Percentiles rank a stretch among this genome's conserved stretches.
These are phyloP conservation scores for Castanea sativa DNA, from an alignment of 306 rosid species.

Conservation along the genomic window DNA sequence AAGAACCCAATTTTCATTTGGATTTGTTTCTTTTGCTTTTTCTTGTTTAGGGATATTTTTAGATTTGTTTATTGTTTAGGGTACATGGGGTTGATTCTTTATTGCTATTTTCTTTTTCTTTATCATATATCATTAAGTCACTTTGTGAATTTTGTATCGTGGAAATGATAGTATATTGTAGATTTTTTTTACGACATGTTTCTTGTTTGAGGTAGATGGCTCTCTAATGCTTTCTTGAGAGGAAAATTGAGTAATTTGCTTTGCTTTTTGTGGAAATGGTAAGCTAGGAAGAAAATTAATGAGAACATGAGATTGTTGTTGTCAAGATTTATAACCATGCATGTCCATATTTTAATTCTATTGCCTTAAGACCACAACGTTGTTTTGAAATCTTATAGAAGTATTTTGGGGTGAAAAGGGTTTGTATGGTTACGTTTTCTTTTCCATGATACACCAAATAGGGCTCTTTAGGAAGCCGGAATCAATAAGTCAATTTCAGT, in stretches of 20 bases:
- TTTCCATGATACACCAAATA: no score
- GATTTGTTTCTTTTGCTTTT: not conserved
- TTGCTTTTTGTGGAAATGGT: no score
- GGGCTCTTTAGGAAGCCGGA: no score
- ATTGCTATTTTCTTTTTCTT: not conserved
- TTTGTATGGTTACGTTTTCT: not conserved
- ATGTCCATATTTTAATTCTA: no score
- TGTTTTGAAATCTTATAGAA: not conserved
- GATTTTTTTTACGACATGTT: not conserved
- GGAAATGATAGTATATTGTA: not conserved
- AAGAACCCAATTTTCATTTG: not conserved
- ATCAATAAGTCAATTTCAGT: no score
- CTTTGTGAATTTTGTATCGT: not conserved
- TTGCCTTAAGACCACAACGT: no score
- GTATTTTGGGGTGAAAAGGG: not conserved
- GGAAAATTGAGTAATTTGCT: not conserved
- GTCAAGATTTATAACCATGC: no score
- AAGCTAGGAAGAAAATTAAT: no score
- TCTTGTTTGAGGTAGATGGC: not conserved
- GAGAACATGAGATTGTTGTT: no score
- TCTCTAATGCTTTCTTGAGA: not conserved
- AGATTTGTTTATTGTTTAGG: not conserved
- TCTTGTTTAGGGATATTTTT: not conserved
- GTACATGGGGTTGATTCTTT: not conserved
- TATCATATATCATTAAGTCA: not conserved